Percentiles rank a stretch among this genome's conserved stretches.
These are phyloP conservation scores for Trypanosoma lewisi DNA, from an alignment of 208 protist genomes.

Conservation along the genomic window DNA sequence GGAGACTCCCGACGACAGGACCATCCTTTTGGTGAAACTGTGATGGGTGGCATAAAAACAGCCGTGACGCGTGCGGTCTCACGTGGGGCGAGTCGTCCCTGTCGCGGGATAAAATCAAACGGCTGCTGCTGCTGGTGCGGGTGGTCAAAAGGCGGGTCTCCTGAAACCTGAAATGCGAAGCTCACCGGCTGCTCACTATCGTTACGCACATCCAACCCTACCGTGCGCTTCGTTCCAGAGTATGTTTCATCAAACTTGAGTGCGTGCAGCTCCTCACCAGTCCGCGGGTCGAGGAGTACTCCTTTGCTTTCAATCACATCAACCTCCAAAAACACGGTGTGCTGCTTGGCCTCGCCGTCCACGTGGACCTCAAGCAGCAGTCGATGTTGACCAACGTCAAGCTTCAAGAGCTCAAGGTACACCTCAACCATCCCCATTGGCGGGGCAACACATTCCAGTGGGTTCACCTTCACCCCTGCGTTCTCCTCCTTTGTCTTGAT, in stretches of 20 bases:
- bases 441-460: conserved; percentile 26
- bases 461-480: conserved; percentile 30
- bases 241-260: conserved; percentile 70
- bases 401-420: conserved; percentile 51
- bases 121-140: conserved; percentile 34
- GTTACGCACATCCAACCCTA: conserved; percentile 65
- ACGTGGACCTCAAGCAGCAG: conserved; percentile 46
- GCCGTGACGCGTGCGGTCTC: conserved; percentile 43
- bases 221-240: conserved; percentile 45
- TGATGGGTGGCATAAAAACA: conserved; percentile 68
- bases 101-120: conserved; percentile 69
- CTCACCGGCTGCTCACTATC: conserved; percentile 70
- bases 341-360: conserved; percentile 37
- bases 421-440: conserved; percentile 46
- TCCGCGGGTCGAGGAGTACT: conserved; percentile 56
- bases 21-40: conserved; percentile 61
- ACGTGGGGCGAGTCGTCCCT: conserved; percentile 69
- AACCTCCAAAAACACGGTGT: conserved; percentile 42
- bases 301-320: conserved; percentile 80
- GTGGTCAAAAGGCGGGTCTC: conserved; percentile 34
- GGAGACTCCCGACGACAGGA: conserved; percentile 20
- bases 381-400: conserved; percentile 40
- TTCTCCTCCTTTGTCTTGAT: background rate
- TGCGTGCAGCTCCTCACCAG: conserved; percentile 50
- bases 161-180: conserved; percentile 76